Base-by-base conservation (phyloP, 2,329 filamentous ascomycete genomes). In the Macrophomina phaseolina region DNA sequence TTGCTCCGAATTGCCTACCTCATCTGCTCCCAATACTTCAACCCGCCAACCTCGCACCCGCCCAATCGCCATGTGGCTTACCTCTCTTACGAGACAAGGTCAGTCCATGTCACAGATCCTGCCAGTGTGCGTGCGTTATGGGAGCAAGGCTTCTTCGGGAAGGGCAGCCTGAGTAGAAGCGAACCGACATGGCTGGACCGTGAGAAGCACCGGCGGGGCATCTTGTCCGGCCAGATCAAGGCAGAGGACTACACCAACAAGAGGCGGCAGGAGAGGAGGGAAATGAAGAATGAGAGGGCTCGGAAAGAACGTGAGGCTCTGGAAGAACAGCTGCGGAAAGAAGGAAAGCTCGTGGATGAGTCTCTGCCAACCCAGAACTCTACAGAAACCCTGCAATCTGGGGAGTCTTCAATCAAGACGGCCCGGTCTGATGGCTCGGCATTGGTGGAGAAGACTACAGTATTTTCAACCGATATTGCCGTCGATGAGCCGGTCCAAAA, bases 121-220 rank as follows among this genome's bases (percentile, higher is more conserved):
- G 84, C 85, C 65, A 90, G 92, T 3, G 90, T 96, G 69, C 86
- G 91, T 65, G 92, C 90, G 1, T 80, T 99, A 30, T 99, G 96
- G 95, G 92, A 97, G 79, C 92, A 96, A 81, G 95, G 95, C 5
- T 99, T 99, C 80, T 99, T 94, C 79, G 96, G 96, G 56, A 97
- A 97, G 79, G 95, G 95, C 52, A 94, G 84, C 72, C 82, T 98
- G 67, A 97, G 94, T 81, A 89, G 96, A 73, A 97, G 94, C 83
- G 94, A 99, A 77, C 94, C 94, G 3, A 95, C 89, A 71, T 99
- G 95, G 95, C 79, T 97, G 61, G 91, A 91, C 70, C 86, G 91
- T 69, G 93, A 97, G 78, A 90, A 92, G 77, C 89, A 90, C 34
- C 86, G 90, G 61, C 85, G 85, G 67, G 91, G 91, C 11, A 23